A percentile compares a stretch with the other conserved stretches of the same genome.
Evolutionary conservation across 352 stramenopile species (phyloP).

Genomic region (Blastocystis sp.): DNA sequence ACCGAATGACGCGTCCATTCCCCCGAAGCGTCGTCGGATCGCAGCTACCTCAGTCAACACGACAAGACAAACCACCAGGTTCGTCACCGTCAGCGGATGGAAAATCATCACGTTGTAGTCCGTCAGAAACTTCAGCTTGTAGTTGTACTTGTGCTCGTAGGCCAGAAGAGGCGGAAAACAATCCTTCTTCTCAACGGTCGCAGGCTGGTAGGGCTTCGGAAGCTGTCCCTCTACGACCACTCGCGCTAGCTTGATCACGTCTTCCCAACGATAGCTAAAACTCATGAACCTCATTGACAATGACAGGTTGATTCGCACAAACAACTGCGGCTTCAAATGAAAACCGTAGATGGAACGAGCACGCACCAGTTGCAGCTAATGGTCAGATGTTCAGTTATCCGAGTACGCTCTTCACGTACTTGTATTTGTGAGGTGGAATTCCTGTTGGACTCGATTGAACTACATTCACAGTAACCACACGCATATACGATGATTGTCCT

Average conservation of each 20-base stretch:
- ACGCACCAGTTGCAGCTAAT: conserved; percentile 16
- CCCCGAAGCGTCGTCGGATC: too few relatives aligned
- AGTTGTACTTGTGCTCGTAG: conserved; percentile 54
- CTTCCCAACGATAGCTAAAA: background rate
- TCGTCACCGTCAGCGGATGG: background rate
- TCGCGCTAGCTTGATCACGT: conserved; percentile 10
- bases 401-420: conserved; percentile 10
- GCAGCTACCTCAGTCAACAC: background rate
- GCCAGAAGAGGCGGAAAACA: conserved; percentile 1
- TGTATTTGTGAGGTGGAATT: background rate
- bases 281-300: too few relatives aligned
- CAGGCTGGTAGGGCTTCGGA: background rate
- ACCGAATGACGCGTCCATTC: conserved; percentile 14
- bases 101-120: conserved; percentile 24
- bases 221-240: conserved; percentile 9
- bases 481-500: background rate
- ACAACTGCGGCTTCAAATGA: background rate
- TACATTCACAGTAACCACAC: background rate
- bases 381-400: background rate
- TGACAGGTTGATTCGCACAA: conserved; percentile 17
- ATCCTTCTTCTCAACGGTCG: background rate
- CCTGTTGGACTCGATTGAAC: background rate
- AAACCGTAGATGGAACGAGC: conserved; percentile 15
- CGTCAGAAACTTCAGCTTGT: conserved; percentile 52
- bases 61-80: background rate